Base-by-base conservation (phyloP, 441 rosid species). In the Dalechampia spathulata region DNA sequence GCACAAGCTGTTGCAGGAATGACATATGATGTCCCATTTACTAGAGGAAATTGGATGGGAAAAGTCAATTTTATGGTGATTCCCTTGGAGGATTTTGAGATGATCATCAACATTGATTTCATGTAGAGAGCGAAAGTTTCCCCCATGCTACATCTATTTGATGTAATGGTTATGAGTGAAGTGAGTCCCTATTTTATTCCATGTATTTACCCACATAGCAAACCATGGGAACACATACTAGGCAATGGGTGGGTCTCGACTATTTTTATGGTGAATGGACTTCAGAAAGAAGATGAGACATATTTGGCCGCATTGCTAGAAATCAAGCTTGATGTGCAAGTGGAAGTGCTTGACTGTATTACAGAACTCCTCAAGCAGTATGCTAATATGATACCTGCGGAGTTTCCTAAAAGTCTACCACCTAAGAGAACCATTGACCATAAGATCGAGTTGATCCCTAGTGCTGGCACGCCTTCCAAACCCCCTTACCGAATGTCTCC, bases 211-310 rank as follows among this genome's bases (percentile, higher is more conserved):
- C 13, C 7, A 26, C 2, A 4, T 49, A 17, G 21, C 2, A 49
- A 49, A 27, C 1, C 14, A 26, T 21, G 17, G 2, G 7, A n/a
- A n/a, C n/a, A n/a, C n/a, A n/a, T n/a, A n/a, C n/a, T n/a, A n/a
- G n/a, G n/a, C n/a, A n/a, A n/a, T 6, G 1, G 0, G n/a, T 26
- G 5, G 13, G 14, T 27, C 14, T 49, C 0, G 0, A 2, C 37
- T 6, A 12, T 49, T 0, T 0, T 2, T 0, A 6, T 27, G 0
- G 16, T 0, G 7, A 27, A 49, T 4, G 52, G 36, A 17, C n/a
- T 27, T 6, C 7, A 49, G 36, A 6, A 27, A 7, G 22, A 7
- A 15, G 21, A 11, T 12, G 8, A 49, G 17, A 19, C 32, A 1
- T 25, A 13, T 30, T 14, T 27, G 16, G 37, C 21, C 1, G 1